These are phyloP conservation scores for Zarea fungicola DNA, from an alignment of 2,329 filamentous ascomycete species.

Conservation along the genomic window DNA sequence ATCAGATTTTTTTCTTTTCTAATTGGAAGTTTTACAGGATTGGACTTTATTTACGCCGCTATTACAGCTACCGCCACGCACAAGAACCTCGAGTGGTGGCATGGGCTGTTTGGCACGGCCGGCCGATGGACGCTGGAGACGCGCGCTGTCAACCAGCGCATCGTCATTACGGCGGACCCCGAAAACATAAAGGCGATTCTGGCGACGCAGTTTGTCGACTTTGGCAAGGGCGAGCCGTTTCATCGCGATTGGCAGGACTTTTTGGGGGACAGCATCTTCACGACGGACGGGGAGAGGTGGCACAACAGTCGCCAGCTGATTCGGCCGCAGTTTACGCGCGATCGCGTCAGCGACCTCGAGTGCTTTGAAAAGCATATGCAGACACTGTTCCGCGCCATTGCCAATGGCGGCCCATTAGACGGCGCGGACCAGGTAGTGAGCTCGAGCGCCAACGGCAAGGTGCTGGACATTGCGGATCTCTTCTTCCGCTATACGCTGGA, in stretches of 20 bases:
- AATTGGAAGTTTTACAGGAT: too few relatives aligned
- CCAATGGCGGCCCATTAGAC: constrained; percentile 50
- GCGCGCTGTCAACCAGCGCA: too few relatives aligned
- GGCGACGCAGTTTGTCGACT: constrained; percentile 81
- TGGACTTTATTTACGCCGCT: too few relatives aligned
- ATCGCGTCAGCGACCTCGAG: constrained; percentile 75
- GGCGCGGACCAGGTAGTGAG: constrained; percentile 61
- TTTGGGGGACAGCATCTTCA: constrained; percentile 71
- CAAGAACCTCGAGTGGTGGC: too few relatives aligned
- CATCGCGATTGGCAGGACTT: constrained; percentile 71
- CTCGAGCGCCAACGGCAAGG: constrained; percentile 54
- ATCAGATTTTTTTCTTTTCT: too few relatives aligned
- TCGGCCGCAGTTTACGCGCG: constrained; percentile 79
- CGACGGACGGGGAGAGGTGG: constrained; percentile 75
- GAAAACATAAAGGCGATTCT: too few relatives aligned
- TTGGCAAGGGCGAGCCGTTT: constrained; percentile 74
- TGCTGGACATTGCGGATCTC: constrained; percentile 63
- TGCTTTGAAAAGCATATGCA: constrained; percentile 77
- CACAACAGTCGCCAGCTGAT: constrained; percentile 76
- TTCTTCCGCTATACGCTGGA: constrained; percentile 86
- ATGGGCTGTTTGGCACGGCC: too few relatives aligned
- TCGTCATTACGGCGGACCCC: too few relatives aligned
- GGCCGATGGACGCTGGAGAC: too few relatives aligned
- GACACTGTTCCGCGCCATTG: constrained; percentile 64
- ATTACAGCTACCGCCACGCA: too few relatives aligned